Evolutionary conservation across 2,329 filamentous ascomycete genomes (phyloP).

Genomic region (Cladosporium sp.): DNA sequence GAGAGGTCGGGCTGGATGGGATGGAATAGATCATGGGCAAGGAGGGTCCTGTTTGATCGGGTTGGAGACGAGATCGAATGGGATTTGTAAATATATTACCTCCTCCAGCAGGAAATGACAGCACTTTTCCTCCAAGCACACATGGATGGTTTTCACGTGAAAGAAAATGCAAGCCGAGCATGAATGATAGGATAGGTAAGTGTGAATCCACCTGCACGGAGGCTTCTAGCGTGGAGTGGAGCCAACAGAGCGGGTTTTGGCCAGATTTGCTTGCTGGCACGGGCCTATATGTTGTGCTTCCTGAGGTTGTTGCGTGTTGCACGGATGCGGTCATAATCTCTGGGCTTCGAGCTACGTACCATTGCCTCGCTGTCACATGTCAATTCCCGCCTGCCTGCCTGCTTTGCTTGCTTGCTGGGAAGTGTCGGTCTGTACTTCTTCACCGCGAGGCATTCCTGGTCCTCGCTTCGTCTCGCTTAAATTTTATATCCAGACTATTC

Average conservation of each 20-base stretch:
- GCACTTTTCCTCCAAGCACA: neutral
- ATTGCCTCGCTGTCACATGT: slow-evolving; percentile 11
- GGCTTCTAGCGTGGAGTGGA: slow-evolving; percentile 1
- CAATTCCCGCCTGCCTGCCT: neutral
- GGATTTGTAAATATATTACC: neutral
- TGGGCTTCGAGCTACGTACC: neutral
- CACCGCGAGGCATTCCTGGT: neutral
- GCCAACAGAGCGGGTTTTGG: neutral
- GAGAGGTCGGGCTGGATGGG: neutral
- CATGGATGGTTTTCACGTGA: neutral
- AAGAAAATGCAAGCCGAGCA: neutral
- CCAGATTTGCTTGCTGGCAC: neutral
- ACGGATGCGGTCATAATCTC: neutral
- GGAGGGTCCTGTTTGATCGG: neutral
- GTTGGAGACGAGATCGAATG: neutral
- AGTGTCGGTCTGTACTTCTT: neutral
- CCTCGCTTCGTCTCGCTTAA: neutral
- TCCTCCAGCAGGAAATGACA: neutral
- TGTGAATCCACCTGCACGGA: neutral
- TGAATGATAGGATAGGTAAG: neutral
- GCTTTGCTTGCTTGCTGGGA: neutral
- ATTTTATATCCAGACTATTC: neutral
- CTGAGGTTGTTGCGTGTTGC: neutral
- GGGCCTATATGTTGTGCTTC: neutral
- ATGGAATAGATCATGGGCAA: neutral